Base-by-base conservation (phyloP, 2,329 filamentous ascomycete genomes). In the Aspergillus phoenicis region DNA sequence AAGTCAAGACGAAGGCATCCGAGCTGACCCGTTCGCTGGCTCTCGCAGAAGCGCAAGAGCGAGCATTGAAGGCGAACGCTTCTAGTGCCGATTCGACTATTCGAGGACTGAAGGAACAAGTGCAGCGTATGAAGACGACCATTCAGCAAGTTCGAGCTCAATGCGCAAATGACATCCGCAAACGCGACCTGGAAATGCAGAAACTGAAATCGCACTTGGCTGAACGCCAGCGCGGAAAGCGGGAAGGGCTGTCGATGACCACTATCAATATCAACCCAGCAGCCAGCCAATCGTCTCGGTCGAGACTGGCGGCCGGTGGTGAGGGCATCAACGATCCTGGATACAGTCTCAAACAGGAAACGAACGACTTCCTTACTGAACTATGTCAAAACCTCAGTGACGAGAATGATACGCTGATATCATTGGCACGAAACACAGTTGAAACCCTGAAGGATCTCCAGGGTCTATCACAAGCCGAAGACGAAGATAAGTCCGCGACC, bases 121-220 rank as follows among this genome's bases (percentile, higher is more conserved):
- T 93, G 65, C 83, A 86, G 24, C 88, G 90, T 54, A 87, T 94
- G 75, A 96, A 94, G 74, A 84, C 87, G 0, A 85, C 91, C 2
- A 87, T 97, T 2, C 85, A 89, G 30, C 94, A 98, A 76, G 90
- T 95, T 2, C 88, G 94, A 62, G 87, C 90, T 6, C 89, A 93
- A 65, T 98, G 93, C 76, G 89, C 92, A 53, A 96, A 92, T 66
- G 95, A 99, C 71, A 86, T 97, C 49, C 88, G 94, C 62, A 94
- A 96, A 72, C 87, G 94, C 45, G 95, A 99, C 73, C 83, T 92
- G 48, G 91, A 97, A 76, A 89, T 98, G 65, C 91, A 96, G 65
- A 88, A 88, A 43, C 82, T 99, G 64, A 98, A 97, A 81, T 90
- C 89, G 67, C 92, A 97, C 73, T 83, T 98, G 63, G 84, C 87